A percentile compares a stretch with the other conserved stretches of the same genome.
These are phyloP conservation scores for Aspergillus pseudoterreus DNA, from an alignment of 2,329 filamentous ascomycete species.

Conservation along the genomic window DNA sequence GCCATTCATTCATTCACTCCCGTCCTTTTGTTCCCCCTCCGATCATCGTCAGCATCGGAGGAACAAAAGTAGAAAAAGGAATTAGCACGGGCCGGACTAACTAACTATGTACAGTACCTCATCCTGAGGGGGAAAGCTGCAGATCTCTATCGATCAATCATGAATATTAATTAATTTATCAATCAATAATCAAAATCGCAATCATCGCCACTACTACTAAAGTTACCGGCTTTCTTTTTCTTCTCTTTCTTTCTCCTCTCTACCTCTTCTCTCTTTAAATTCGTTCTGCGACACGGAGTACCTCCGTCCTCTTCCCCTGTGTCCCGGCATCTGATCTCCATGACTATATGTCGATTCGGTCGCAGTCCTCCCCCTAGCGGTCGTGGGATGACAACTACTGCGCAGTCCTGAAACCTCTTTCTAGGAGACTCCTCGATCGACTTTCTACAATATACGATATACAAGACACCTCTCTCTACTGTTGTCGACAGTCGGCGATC, in stretches of 20 bases:
- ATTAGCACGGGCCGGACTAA: neutral
- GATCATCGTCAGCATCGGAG: neutral
- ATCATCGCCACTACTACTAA: neutral
- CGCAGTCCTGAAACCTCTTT: neutral
- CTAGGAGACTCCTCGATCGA: neutral
- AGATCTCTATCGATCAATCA: neutral
- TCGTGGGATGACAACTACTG: constrained; percentile 15
- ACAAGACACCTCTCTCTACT: neutral
- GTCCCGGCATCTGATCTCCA: constrained; percentile 1
- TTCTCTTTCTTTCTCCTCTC: constrained; percentile 5
- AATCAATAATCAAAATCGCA: neutral
- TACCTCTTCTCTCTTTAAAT: constrained; percentile 15
- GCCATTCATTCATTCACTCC: neutral
- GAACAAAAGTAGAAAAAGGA: neutral
- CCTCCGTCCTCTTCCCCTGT: neutral
- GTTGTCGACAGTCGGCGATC: no score
- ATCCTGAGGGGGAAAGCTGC: neutral
- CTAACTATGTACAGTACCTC: neutral
- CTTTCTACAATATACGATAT: neutral
- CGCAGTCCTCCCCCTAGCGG: constrained; percentile 2
- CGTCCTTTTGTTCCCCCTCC: neutral
- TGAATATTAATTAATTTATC: neutral
- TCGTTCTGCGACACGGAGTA: constrained; percentile 1
- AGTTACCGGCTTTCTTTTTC: constrained; percentile 3
- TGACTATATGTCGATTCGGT: constrained; percentile 1